Evolutionary conservation across 148 eudicot genomes (phyloP), one percentile per base, ranked within the genome.

Genomic region (Fallopia convolvulus): DNA sequence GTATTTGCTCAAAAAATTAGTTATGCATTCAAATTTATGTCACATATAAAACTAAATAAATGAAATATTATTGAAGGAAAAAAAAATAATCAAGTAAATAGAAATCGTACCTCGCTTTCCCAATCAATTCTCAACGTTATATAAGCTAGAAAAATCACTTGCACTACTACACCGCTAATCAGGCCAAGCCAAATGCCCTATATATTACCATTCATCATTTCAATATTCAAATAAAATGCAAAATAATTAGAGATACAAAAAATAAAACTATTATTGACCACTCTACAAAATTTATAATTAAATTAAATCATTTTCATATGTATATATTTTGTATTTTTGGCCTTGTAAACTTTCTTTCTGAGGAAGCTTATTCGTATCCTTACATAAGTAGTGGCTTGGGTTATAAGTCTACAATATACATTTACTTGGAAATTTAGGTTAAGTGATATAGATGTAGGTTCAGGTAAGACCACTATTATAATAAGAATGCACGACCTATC

Each of bases 141-240:
- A 39, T 33, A 33, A 18, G 47, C 44, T 0, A 70, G 74, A 15
- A 41, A 36, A 70, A 39, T 14, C 46, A n/a, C 74, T 70, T 70
- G 74, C 23, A 14, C 6, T 41, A 15, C 74, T 41, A 33, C 20
- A 18, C 74, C 74, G 13, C 74, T 13, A 6, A 70, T 33, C 74
- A 70, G 14, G 18, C 74, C 74, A 70, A 70, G 18, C 74, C 74
- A 70, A 46, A 70, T 70, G 47, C 74, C 74, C 74, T 70, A 23
- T 4, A 41, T 14, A 15, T 52, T 17, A 52, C 5, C 56, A 49
- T 49, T 49, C 4, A n/a, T 21, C 33, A 36, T 36, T 36, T 36
- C 39, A 36, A 36, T 36, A 4, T 36, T 36, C 39, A 36, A 36
- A 65, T 36, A 36, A 2, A 36, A 36, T 3, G 39, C 6, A n/a